Evolutionary conservation across 495 filamentous ascomycete species (phyloP).

Genomic region (Podospora pseudocomata): DNA sequence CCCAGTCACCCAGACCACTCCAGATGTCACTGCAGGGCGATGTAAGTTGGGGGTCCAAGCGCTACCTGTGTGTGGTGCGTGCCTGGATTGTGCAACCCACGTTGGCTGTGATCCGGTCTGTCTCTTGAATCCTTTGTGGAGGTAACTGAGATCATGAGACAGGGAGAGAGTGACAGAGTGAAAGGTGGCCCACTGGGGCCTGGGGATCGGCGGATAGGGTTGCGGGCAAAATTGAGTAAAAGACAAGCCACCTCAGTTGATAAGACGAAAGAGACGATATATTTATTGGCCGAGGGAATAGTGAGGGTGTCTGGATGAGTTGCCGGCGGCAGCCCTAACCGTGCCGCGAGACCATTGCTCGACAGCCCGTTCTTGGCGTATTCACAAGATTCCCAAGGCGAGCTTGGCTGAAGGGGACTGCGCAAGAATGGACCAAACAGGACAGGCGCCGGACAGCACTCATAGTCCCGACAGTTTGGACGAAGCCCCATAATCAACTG

Average conservation of each 20-base stretch:
- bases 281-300: too few relatives aligned
- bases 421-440: conserved; percentile 10
- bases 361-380: background rate
- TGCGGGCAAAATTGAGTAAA: background rate
- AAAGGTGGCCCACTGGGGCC: background rate
- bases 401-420: conserved; percentile 2
- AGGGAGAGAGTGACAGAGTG: background rate
- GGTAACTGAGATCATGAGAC: background rate
- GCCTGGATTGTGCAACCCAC: too few relatives aligned
- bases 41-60: background rate
- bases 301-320: background rate
- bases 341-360: background rate
- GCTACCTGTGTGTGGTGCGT: too few relatives aligned
- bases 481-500: background rate
- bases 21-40: background rate
- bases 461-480: conserved; percentile 13
- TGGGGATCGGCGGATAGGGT: background rate
- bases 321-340: background rate
- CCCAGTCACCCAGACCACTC: background rate
- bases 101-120: background rate
- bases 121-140: background rate
- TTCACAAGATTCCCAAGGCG: background rate
- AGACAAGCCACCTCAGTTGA: background rate
- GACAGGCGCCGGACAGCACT: background rate
- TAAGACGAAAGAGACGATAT: too few relatives aligned